phyloP scores from a whole-genome alignment of 139 green algal species.

The Volvox africanus region DNA sequence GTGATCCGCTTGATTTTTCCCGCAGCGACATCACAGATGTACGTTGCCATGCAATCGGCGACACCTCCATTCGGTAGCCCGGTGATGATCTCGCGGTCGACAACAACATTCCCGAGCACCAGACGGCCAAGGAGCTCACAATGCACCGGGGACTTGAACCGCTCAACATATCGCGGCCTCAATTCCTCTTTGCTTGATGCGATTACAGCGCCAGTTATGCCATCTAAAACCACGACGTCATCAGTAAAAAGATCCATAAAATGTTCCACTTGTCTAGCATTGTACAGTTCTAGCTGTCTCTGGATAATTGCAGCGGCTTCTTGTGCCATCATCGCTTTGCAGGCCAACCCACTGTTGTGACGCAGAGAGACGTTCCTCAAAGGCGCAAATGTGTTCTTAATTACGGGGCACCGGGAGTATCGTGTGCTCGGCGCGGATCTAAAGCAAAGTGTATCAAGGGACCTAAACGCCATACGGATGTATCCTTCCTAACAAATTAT shows the following conservation, averaged over 20 bases:
- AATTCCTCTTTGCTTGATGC: slow-evolving; percentile 47
- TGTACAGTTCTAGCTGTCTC: slow-evolving; percentile 53
- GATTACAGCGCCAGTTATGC: slow-evolving; percentile 36
- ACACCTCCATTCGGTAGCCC: slow-evolving; percentile 47
- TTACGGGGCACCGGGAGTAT: neutral
- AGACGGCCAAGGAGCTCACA: slow-evolving; percentile 62
- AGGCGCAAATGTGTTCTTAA: neutral
- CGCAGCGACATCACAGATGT: slow-evolving; percentile 15
- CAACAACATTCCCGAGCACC: slow-evolving; percentile 52
- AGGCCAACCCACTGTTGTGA: neutral
- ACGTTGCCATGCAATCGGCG: slow-evolving; percentile 64
- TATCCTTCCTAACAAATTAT: too few relatives aligned
- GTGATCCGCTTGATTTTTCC: slow-evolving; percentile 58
- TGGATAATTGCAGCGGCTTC: slow-evolving; percentile 25
- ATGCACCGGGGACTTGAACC: slow-evolving; percentile 61
- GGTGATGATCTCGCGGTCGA: slow-evolving; percentile 67
- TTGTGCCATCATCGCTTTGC: slow-evolving; percentile 30
- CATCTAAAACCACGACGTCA: slow-evolving; percentile 40
- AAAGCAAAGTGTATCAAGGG: neutral
- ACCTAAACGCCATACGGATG: neutral
- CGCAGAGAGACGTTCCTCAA: neutral
- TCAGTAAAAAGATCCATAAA: slow-evolving; percentile 55
- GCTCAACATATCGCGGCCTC: slow-evolving; percentile 47
- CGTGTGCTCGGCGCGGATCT: neutral
- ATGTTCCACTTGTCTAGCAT: slow-evolving; percentile 38